A percentile compares a stretch with the other conserved stretches of the same genome.
Evolutionary conservation across 2,329 filamentous ascomycete species (phyloP).

Genomic region (Aspergillus persii): DNA sequence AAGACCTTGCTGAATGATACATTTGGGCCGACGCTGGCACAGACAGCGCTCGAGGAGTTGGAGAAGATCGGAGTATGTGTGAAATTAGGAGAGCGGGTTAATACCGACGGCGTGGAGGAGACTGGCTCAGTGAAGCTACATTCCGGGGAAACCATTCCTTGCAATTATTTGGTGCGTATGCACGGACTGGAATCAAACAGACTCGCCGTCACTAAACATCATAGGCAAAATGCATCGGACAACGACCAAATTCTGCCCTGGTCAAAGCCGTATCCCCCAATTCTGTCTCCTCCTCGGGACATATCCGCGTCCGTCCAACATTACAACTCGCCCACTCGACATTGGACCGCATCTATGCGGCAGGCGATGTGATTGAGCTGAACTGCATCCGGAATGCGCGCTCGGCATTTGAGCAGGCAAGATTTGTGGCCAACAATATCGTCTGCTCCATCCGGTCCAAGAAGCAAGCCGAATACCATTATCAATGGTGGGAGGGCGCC

Average conservation of each 20-base stretch:
- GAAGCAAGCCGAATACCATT: slow-evolving; percentile 42
- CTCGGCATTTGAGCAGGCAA: slow-evolving; percentile 54
- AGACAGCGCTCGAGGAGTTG: slow-evolving; percentile 42
- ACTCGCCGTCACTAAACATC: neutral
- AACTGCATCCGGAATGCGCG: slow-evolving; percentile 54
- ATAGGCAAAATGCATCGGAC: slow-evolving; percentile 60
- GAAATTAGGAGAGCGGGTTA: slow-evolving; percentile 46
- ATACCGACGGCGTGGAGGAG: slow-evolving; percentile 22
- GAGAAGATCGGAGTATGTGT: slow-evolving; percentile 50
- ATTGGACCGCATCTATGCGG: slow-evolving; percentile 57
- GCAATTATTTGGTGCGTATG: slow-evolving; percentile 49
- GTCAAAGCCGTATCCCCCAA: slow-evolving; percentile 45
- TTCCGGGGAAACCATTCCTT: slow-evolving; percentile 47
- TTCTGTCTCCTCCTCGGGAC: slow-evolving; percentile 48
- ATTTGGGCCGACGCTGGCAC: slow-evolving; percentile 46
- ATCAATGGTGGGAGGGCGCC: slow-evolving; percentile 48
- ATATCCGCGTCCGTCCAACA: slow-evolving; percentile 55
- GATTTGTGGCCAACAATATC: slow-evolving; percentile 56
- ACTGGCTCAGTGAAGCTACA: slow-evolving; percentile 45
- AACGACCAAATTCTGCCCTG: slow-evolving; percentile 55
- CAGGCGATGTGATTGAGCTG: slow-evolving; percentile 63
- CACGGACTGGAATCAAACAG: neutral
- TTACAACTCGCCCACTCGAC: slow-evolving; percentile 54
- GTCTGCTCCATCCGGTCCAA: slow-evolving; percentile 46
- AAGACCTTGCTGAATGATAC: slow-evolving; percentile 49